Evolutionary conservation across 2,329 filamentous ascomycete genomes (phyloP), one percentile per base, ranked within the genome.

Genomic region (Penicillium crustosum): DNA sequence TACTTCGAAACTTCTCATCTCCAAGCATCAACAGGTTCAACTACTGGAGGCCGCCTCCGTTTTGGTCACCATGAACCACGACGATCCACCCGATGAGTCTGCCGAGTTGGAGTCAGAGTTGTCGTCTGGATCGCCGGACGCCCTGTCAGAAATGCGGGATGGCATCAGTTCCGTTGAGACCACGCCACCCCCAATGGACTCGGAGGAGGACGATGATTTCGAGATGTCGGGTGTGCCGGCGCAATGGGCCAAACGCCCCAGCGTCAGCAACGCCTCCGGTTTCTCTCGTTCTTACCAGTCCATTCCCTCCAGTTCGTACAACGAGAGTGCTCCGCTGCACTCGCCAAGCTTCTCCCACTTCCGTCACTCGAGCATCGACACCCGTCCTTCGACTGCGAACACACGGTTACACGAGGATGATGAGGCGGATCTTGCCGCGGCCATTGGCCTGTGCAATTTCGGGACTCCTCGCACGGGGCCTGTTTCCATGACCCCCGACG

Each of bases 11-110:
- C 83, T 97, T 73, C 87, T 97, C 74, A 97, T 99, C 69, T 97
- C 93, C 68, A 99, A 99, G 83, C 94, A 99, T 77, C 94, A 99
- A 79, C 94, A 99, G 81, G 94, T 99, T 53, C 94, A 99, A 77
- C 84, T 99, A 60, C 85, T 99, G 59, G 94, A 99, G 78, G 94
- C 94, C 41, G 94, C 94, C 39, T 96, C 92, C n/a, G 94, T 97
- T 52, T 82, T 99, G 64, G 89, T 97, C 58, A 88, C 87, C 70
- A 97, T 99, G 93, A 97, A 86, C 70, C 73, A 79, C 57, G 82
- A 89, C 61, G 82, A 81, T 48, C 79, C 83, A 41, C 87, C 86
- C 38, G 80, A 85, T 45, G 86, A 86, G 68, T 85, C 87, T 57
- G 87, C 85, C 21, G 82, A 87, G 56, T 86, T 85, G 69, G 83